Evolutionary conservation across 2,329 filamentous ascomycete genomes (phyloP).

Genomic region (Nannizziopsis barbatae): DNA sequence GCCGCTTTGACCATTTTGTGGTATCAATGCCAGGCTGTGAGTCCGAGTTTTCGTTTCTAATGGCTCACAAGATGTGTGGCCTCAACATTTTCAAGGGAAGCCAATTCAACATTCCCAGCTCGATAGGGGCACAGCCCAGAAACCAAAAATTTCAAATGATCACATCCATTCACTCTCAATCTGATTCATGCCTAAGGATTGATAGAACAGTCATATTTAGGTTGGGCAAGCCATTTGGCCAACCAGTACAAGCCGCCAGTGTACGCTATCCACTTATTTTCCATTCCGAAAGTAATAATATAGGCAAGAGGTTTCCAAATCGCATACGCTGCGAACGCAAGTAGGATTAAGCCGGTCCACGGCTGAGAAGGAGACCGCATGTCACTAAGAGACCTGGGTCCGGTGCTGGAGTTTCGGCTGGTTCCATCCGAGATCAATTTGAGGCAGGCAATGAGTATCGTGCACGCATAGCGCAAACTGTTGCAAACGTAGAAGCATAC

Average conservation of each 20-base stretch:
- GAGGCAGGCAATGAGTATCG: constrained; percentile 8
- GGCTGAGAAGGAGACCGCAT: not conserved
- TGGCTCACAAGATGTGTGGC: not conserved
- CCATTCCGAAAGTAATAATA: constrained; percentile 2
- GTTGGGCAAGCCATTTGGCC: not conserved
- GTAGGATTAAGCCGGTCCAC: not conserved
- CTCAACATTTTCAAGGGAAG: not conserved
- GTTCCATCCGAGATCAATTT: not conserved
- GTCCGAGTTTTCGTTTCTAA: not conserved
- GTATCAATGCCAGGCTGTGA: not conserved
- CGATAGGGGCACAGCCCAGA: too few relatives aligned
- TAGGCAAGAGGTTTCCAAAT: not conserved
- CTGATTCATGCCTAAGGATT: not conserved
- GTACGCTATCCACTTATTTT: not conserved
- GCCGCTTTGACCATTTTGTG: not conserved
- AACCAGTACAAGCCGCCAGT: not conserved
- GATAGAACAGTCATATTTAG: not conserved
- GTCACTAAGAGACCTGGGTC: not conserved
- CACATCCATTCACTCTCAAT: too few relatives aligned
- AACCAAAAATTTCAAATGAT: too few relatives aligned
- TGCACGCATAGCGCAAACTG: not conserved
- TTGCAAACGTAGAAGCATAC: not conserved
- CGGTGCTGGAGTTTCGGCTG: not conserved
- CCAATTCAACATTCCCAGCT: constrained; percentile 1
- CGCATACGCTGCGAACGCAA: not conserved